These are phyloP conservation scores for Tagetes erecta DNA, from an alignment of 129 eudicot genomes.

Conservation along the genomic window DNA sequence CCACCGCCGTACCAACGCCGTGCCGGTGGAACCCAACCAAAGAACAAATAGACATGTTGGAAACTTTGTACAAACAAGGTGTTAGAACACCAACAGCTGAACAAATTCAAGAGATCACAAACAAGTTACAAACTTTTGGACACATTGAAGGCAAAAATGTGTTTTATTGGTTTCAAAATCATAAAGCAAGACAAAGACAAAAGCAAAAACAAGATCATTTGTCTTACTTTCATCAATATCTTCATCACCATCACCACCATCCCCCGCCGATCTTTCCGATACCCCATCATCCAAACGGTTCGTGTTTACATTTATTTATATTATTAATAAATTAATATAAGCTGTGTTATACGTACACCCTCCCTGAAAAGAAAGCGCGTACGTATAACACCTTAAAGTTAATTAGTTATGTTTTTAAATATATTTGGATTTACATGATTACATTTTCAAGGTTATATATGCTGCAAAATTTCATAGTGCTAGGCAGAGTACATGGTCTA, in stretches of 20 bases:
- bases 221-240: constrained; percentile 40
- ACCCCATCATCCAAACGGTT: constrained; percentile 51
- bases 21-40: constrained; percentile 82
- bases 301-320: neutral
- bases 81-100: constrained; percentile 69
- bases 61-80: constrained; percentile 61
- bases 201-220: constrained; percentile 64
- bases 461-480: constrained; percentile 5
- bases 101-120: constrained; percentile 73
- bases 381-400: neutral
- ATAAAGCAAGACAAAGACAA: constrained; percentile 85
- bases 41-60: constrained; percentile 67
- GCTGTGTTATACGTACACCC: too few species aligned
- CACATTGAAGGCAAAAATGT: constrained; percentile 88
- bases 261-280: constrained; percentile 25
- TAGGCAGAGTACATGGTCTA: constrained; percentile 13
- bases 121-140: constrained; percentile 47
- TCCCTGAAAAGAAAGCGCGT: too few species aligned
- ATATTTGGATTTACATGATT: neutral
- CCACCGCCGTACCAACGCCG: constrained; percentile 26
- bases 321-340: neutral
- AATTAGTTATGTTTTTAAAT: neutral
- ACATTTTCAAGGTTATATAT: constrained; percentile 25
- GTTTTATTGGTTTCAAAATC: constrained; percentile 92
- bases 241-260: constrained; percentile 27